Evolutionary conservation across 2,329 filamentous ascomycete genomes (phyloP), one percentile per base, ranked within the genome.

Genomic region (Pseudogymnoascus sp.): DNA sequence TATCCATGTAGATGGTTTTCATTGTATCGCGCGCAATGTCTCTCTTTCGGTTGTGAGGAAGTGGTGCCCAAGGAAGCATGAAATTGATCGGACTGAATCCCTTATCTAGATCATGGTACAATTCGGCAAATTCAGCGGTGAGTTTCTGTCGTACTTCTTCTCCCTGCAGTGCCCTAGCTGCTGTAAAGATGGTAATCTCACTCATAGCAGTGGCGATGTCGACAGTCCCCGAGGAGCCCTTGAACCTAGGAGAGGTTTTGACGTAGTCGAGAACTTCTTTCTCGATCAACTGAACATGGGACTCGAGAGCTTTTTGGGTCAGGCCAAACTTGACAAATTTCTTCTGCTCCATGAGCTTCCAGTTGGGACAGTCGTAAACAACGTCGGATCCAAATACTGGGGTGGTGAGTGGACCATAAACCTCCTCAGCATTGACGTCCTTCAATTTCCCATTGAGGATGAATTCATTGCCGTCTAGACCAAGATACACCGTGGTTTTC

Each of bases 311-410:
- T 62, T 89, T 84, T 66, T 85, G 85, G 26, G 88, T 91, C 60
- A 92, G 84, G 64, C 87, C 88, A 68, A 88, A 84, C 72, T 89
- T 89, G 79, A 63, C 76, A 65, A 92, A 89, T 84, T 93, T 93
- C 80, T 96, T 96, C 80, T 96, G 91, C 78, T 96, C 91, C 91
- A 96, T 94, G 71, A 96, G 82, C 77, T 95, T 95, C 62, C 90
- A 81, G 73, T 95, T 95, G 40, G 90, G 90, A 76, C 90, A 94
- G 73, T 95, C 91, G 72, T 95, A 96, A 60, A 95, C 89, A 26
- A 96, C 91, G 76, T 92, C 87, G 69, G 84, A 86, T 67, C 91
- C 91, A 72, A 96, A 96, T 54, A 86, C 83, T 17, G 84, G 84
- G 26, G 83, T 85, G 5, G 83, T 86, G 64, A 96, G 35, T 5